Evolutionary conservation across 371 early-diverging fungal genomes (phyloP).

Genomic region (Mucor saturninus): DNA sequence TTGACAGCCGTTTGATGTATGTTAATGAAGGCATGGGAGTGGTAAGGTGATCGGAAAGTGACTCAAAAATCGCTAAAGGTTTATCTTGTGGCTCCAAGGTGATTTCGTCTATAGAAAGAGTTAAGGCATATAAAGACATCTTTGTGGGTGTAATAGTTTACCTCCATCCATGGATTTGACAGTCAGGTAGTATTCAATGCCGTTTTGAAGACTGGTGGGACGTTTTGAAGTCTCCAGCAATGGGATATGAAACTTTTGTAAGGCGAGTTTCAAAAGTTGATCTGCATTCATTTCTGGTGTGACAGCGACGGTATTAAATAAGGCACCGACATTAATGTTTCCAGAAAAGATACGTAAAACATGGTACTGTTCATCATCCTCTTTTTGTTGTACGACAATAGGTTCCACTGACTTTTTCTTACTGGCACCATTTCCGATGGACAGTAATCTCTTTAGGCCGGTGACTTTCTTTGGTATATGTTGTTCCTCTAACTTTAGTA

Average conservation of each 20-base stretch:
- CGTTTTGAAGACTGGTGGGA: slow-evolving; percentile 42
- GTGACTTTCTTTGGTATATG: slow-evolving; percentile 13
- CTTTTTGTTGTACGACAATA: not conserved
- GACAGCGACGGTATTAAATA: slow-evolving; percentile 63
- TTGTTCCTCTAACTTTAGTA: too few species aligned
- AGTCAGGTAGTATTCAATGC: slow-evolving; percentile 62
- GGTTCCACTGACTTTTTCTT: not conserved
- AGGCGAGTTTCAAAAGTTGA: slow-evolving; percentile 57
- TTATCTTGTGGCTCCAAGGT: slow-evolving; percentile 60
- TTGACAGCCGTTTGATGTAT: slow-evolving; percentile 41
- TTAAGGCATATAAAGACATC: too few species aligned
- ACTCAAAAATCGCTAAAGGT: slow-evolving; percentile 65
- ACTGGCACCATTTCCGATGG: slow-evolving; percentile 25
- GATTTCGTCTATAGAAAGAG: slow-evolving; percentile 52
- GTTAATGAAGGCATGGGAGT: slow-evolving; percentile 63
- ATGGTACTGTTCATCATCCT: slow-evolving; percentile 31
- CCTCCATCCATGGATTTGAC: slow-evolving; percentile 69
- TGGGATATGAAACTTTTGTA: slow-evolving; percentile 61
- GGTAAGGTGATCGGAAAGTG: slow-evolving; percentile 62
- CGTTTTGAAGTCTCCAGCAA: slow-evolving; percentile 52
- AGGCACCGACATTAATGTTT: slow-evolving; percentile 63
- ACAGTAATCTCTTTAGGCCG: slow-evolving; percentile 39
- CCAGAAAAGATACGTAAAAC: slow-evolving; percentile 63
- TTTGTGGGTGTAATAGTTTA: slow-evolving; percentile 19
- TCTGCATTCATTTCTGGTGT: slow-evolving; percentile 62